Conservation (phyloP, 1,284 basidiomycete species). For the Rhodotorula sp. region DNA sequence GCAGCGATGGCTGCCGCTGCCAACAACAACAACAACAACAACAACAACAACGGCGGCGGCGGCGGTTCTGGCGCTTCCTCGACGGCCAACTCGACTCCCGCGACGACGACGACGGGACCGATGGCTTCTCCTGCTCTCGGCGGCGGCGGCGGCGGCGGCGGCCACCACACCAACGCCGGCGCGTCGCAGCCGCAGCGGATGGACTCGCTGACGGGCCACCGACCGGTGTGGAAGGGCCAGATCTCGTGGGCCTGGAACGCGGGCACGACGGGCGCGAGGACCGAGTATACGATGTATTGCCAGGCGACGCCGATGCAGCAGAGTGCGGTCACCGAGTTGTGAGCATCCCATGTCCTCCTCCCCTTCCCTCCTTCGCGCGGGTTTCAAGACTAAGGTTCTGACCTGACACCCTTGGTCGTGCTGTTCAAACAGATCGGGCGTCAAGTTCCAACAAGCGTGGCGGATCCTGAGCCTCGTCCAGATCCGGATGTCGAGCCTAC, state of each 20-base stretch:
- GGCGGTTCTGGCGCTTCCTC: background rate
- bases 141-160: background rate
- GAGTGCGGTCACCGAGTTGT: conserved; percentile 30
- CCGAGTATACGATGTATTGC: conserved; percentile 30
- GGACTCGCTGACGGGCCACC: conserved; percentile 7
- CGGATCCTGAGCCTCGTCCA: conserved; percentile 25
- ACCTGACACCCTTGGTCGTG: background rate
- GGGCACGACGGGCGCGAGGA: conserved; percentile 8
- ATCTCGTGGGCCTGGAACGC: conserved; percentile 26
- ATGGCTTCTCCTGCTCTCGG: background rate
- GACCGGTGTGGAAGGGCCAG: conserved; percentile 26
- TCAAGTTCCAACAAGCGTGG: conserved; percentile 19
- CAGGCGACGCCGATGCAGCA: conserved; percentile 29
- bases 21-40: background rate
- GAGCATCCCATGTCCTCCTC: background rate
- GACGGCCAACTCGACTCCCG: background rate
- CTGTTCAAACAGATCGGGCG: conserved; percentile 16
- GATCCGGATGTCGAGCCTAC: conserved; percentile 28
- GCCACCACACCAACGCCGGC: background rate
- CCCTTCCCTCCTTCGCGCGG: background rate
- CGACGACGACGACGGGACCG: background rate
- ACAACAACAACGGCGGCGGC: no score
- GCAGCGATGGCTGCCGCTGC: background rate
- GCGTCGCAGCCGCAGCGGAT: conserved; percentile 3
- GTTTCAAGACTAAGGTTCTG: no score